These are phyloP conservation scores for Wickerhamiella galacta DNA, from an alignment of 805 yeast species.

Conservation along the genomic window DNA sequence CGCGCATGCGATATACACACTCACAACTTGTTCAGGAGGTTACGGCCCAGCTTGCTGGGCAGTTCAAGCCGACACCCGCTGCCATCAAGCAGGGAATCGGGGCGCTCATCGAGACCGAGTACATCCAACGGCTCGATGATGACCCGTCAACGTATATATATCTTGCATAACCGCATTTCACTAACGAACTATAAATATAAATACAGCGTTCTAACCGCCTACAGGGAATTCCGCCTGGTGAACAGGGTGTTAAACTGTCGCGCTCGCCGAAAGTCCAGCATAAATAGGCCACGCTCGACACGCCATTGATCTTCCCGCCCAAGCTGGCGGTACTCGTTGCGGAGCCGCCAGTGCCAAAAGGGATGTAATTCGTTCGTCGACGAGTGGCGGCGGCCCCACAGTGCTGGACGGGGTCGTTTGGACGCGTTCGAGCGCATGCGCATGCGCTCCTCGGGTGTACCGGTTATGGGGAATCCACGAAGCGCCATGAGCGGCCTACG, in stretches of 20 bases:
- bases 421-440: background rate
- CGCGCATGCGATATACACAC: constrained; percentile 64
- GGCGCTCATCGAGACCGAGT: constrained; percentile 67
- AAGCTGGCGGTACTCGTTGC: background rate
- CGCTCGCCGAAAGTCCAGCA: constrained; percentile 1
- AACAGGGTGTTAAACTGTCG: background rate
- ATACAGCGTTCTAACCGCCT: background rate
- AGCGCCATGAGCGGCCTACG: background rate
- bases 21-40: constrained; percentile 71
- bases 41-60: constrained; percentile 56
- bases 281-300: background rate
- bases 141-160: constrained; percentile 9
- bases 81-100: constrained; percentile 81
- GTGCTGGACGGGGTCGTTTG: background rate
- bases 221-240: background rate
- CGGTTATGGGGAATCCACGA: background rate
- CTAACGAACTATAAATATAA: background rate
- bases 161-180: constrained; percentile 6
- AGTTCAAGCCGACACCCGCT: constrained; percentile 71
- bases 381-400: background rate
- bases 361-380: constrained; percentile 1
- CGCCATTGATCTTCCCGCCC: constrained; percentile 2
- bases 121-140: constrained; percentile 53
- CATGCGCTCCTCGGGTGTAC: background rate
- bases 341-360: constrained; percentile 2